Percentiles rank a stretch among this genome's conserved stretches.
phyloP scores from a whole-genome alignment of 371 early-diverging fungal species.

The Capniomyces stellatus region DNA sequence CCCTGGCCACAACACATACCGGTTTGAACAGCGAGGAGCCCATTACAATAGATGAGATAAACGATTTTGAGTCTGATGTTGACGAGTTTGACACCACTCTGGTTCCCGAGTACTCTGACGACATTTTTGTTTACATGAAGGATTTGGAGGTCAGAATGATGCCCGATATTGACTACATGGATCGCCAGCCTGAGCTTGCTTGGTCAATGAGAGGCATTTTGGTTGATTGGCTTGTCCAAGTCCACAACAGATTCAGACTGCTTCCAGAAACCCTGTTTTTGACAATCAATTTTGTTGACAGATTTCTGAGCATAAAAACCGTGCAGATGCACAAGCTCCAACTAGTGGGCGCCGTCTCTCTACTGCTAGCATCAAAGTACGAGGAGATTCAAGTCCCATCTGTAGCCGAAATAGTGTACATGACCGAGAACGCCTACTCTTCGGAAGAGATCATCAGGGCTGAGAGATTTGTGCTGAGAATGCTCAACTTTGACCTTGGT shows the following conservation, averaged over 20 bases:
- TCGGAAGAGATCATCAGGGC: constrained; percentile 71
- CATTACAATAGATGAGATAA: constrained; percentile 15
- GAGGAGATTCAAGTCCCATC: constrained; percentile 84
- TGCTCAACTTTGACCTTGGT: constrained; percentile 61
- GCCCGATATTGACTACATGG: constrained; percentile 66
- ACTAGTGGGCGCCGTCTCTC: constrained; percentile 82
- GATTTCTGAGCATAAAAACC: constrained; percentile 77
- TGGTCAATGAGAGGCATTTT: constrained; percentile 85
- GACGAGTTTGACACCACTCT: constrained; percentile 26
- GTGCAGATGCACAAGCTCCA: constrained; percentile 80
- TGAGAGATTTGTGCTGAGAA: constrained; percentile 69
- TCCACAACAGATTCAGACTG: constrained; percentile 74
- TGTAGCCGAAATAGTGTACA: constrained; percentile 57
- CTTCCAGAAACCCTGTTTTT: constrained; percentile 93
- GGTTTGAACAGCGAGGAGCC: constrained; percentile 15
- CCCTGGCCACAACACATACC: constrained; percentile 14
- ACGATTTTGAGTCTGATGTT: constrained; percentile 19
- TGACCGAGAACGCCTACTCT: constrained; percentile 56
- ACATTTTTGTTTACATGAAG: constrained; percentile 74
- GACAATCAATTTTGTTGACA: constrained; percentile 88
- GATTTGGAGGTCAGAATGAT: constrained; percentile 45
- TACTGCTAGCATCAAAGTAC: constrained; percentile 94
- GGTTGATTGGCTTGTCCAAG: constrained; percentile 86
- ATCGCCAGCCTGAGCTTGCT: constrained; percentile 56
- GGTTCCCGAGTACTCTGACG: constrained; percentile 72